Conservation (phyloP, 2,329 filamentous ascomycete species). For the Rutstroemia sydowiana region DNA sequence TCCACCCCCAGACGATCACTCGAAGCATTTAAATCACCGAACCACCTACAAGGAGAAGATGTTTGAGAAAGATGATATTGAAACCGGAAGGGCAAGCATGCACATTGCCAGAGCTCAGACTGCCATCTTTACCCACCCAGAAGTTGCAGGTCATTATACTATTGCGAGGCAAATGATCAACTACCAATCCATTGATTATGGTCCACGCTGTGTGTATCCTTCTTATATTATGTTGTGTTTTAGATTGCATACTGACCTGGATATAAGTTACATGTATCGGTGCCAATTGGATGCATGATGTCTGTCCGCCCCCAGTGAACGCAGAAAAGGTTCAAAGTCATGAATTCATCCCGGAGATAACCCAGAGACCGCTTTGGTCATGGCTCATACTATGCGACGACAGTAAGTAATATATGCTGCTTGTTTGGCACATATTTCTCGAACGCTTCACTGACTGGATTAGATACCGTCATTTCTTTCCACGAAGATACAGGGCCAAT, state of each 20-base stretch:
- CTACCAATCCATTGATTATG: constrained; percentile 66
- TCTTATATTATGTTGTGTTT: background rate
- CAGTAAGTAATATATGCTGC: constrained; percentile 33
- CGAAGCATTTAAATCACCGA: constrained; percentile 10
- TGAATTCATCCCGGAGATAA: constrained; percentile 30
- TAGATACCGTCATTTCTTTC: constrained; percentile 62
- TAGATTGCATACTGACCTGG: constrained; percentile 9
- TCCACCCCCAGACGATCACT: constrained; percentile 35
- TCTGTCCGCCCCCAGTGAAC: constrained; percentile 27
- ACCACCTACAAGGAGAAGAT: constrained; percentile 10
- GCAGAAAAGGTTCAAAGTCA: constrained; percentile 9
- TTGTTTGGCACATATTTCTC: background rate
- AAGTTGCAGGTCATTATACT: constrained; percentile 31
- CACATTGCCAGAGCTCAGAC: constrained; percentile 4
- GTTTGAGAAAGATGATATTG: constrained; percentile 21
- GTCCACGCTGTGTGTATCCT: constrained; percentile 46
- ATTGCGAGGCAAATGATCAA: constrained; percentile 68
- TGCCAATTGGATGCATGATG: constrained; percentile 55
- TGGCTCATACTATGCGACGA: constrained; percentile 66
- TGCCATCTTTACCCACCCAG: background rate
- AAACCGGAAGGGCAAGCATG: constrained; percentile 15
- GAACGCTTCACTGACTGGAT: background rate
- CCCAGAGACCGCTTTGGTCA: constrained; percentile 52
- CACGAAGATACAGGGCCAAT: constrained; percentile 46
- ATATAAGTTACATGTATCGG: constrained; percentile 58